These are phyloP conservation scores for Yamagishiella unicocca DNA, from an alignment of 139 green algal genomes.

Conservation along the genomic window DNA sequence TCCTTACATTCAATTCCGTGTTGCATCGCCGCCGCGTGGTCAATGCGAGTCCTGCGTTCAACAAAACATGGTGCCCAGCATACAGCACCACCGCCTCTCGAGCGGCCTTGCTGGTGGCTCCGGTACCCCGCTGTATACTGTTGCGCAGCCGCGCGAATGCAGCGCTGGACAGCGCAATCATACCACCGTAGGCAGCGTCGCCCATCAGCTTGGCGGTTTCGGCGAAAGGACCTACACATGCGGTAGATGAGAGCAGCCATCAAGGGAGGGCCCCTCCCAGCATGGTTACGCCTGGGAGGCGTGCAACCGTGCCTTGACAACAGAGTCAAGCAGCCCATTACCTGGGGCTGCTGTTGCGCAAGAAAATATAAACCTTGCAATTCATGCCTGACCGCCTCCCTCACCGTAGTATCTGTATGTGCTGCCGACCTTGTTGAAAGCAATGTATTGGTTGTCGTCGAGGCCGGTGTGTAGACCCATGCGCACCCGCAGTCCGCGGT, in stretches of 20 bases:
- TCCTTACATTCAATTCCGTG: too few relatives aligned
- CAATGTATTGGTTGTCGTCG: not conserved
- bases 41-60: too few relatives aligned
- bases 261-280: too few relatives aligned
- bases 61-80: slow-evolving; percentile 39
- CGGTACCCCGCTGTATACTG: not conserved
- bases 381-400: too few relatives aligned
- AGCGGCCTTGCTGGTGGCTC: not conserved
- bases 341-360: too few relatives aligned
- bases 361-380: too few relatives aligned
- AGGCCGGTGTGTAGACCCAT: slow-evolving; percentile 52
- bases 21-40: too few relatives aligned
- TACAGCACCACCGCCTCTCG: not conserved
- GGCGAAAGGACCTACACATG: slow-evolving; percentile 25
- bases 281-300: too few relatives aligned
- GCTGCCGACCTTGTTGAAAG: slow-evolving; percentile 45
- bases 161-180: slow-evolving; percentile 25
- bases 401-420: slow-evolving; percentile 45
- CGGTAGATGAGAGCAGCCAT: too few relatives aligned
- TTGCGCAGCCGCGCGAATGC: slow-evolving; percentile 30
- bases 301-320: too few relatives aligned
- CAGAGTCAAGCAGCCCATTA: too few relatives aligned
- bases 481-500: slow-evolving; percentile 48
- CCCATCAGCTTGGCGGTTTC: slow-evolving; percentile 10
- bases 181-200: slow-evolving; percentile 27